Evolutionary conservation across 2,329 filamentous ascomycete species (phyloP), one percentile per base, ranked within the genome.

Genomic region (Calycina herbarum): DNA sequence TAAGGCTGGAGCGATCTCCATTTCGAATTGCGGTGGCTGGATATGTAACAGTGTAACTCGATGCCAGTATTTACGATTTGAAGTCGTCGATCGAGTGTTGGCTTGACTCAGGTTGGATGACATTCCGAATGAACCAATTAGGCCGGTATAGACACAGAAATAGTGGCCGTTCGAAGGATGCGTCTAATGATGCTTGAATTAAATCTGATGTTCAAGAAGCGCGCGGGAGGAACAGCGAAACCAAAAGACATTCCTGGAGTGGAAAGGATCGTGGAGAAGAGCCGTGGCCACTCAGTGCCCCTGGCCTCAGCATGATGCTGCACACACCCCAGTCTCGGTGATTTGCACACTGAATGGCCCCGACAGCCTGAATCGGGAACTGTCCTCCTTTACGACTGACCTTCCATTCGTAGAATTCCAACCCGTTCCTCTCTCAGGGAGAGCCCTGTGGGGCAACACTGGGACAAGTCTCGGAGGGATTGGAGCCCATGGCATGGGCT

Each of bases 121-220:
- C 38, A 40, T 15, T 40, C 13, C 13, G 13, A 40, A 40, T 15
- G 38, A 40, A 17, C 38, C 38, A 40, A 40, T 40, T 2, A 40
- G 38, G 13, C 38, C 13, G 38, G 38, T 17, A 40, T 40, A 40
- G 38, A 40, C 3, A 40, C 38, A 40, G 11, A 40, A 40, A 15
- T 40, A 13, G 17, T 13, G 38, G 13, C 17, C 38, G 38, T 40
- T 40, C 56, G 56, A 35, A n/a, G 56, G 29, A 38, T n/a, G 24
- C 56, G 56, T 58, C 56, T 58, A 58, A 58, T 54, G n/a, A 54
- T 56, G 51, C 51, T 56, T 56, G 51, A 29, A 56, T 56, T 15
- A 27, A 56, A 29, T 40, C 38, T 40, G 38, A 40, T 15, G 38
- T 40, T 3, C 38, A 40, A 40, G 38, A 40, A 40, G 38, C 38